phyloP scores from a whole-genome alignment of 208 protist genomes.

The Crithidia mellificae region DNA sequence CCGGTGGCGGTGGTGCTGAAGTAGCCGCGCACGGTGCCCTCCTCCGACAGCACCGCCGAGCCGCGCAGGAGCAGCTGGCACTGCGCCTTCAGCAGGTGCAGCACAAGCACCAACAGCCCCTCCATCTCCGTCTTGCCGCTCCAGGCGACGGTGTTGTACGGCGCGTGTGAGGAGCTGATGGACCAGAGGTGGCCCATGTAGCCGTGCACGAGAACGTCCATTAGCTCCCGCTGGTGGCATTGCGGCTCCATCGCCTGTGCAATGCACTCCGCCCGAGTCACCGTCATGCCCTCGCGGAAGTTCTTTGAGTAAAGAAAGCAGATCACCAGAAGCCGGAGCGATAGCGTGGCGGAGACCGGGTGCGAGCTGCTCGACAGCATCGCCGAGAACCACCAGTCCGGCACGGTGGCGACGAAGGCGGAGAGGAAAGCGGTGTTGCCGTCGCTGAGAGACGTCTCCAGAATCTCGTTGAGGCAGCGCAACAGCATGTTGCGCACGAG shows the following conservation, averaged over 20 bases:
- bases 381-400: constrained; percentile 58
- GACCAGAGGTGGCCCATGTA: constrained; percentile 44
- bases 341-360: constrained; percentile 51
- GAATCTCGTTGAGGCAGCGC: constrained; percentile 43
- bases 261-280: constrained; percentile 29
- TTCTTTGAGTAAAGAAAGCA: constrained; percentile 41
- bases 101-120: constrained; percentile 33
- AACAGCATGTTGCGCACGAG: constrained; percentile 64
- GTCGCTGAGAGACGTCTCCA: constrained; percentile 25
- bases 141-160: constrained; percentile 25
- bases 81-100: constrained; percentile 36
- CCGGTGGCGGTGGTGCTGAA: constrained; percentile 25
- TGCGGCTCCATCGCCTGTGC: constrained; percentile 39
- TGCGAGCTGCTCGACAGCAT: constrained; percentile 47
- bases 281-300: constrained; percentile 41
- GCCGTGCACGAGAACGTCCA: constrained; percentile 48
- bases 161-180: constrained; percentile 19
- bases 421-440: constrained; percentile 22
- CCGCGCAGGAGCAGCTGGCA: constrained; percentile 36
- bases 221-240: constrained; percentile 57
- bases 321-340: constrained; percentile 58
- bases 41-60: constrained; percentile 19
- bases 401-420: constrained; percentile 36
- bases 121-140: constrained; percentile 34
- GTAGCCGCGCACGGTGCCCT: constrained; percentile 31